Base-by-base conservation (phyloP, 2,329 filamentous ascomycete genomes). In the Pseudogymnoascus sp. region DNA sequence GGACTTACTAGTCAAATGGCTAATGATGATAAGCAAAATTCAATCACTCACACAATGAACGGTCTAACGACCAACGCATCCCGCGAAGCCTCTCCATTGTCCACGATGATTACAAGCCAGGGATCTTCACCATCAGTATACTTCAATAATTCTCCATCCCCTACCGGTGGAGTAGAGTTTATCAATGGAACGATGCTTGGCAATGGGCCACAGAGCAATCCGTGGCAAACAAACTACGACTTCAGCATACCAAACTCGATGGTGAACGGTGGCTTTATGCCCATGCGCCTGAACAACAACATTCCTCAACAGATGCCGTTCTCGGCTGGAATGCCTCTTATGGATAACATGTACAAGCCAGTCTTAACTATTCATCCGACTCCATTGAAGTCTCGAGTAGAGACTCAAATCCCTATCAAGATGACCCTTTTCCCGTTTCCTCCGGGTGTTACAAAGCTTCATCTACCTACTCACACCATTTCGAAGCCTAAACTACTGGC, bases 371-470 rank as follows among this genome's bases (percentile, higher is more conserved):
- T 90, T 45, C 80, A 87, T 65, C 84, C 86, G 4, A 89, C 85
- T 3, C 87, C 87, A 4, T 72, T 84, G 62, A 97, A 97, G 75
- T 96, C 92, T 13, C 87, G 94, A 21, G 94, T 97, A 15, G 94
- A 99, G 77, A 97, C 94, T 0, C 94, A 97, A 72, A 97, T 97
- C 68, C 90, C 89, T 7, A 90, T 97, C 67, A 87, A 87, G 69
- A 81, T 97, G 74, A 88, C 87, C 0, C 75, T 97, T 39, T 87
- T 86, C 62, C 86, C 89, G 18, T 78, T 96, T 55, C 92, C 92
- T 1, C 77, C 81, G 0, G 88, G 88, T 9, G 84, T 92, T 62
- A 89, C 87, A 66, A 90, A 88, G 72, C 78, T 97, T 59, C 92
- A 95, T 70, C 82, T 99, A 13, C 94, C 93, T 4, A 86, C 88